Evolutionary conservation across 345 rosid genomes (phyloP), one percentile per base, ranked within the genome.

Genomic region (Excoecaria cochinchinensis): DNA sequence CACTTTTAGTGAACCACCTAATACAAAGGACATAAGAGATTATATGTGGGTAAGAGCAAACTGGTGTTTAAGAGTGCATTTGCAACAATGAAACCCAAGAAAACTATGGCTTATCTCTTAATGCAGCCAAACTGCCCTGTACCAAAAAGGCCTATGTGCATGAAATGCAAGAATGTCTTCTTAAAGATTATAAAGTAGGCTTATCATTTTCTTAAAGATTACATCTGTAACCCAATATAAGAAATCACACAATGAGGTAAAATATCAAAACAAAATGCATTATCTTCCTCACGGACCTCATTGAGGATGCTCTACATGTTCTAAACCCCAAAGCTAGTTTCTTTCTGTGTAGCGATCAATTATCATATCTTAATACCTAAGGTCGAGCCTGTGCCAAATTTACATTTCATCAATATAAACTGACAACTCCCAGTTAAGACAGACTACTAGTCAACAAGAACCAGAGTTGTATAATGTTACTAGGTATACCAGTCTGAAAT

Each of bases 1-100:
- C 99, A 63, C 81, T 71, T 87, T 81, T 89, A 65, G 97, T 95
- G 75, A 95, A 93, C 89, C 87, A 95, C 81, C 98, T 95, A 83
- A 73, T 39, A 75, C 58, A 70, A 56, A 84, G 72, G 78, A 55
- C 44, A 76, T 70, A 70, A n/a, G 36, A 70, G 40, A 39, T 55
- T 22, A 36, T 50, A 55, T 52, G 38, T 39, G 9, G 13, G 19
- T 40, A 44, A 58, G 7, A 24, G 7, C 38, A 40, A 6, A 25
- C 24, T 16, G 25, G 58, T 31, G 21, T 69, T 36, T 0, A 0
- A 5, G 31, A 31, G 21, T 7, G 21, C n/a, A 68, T 68, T 14
- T 31, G 42, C 22, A 69, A 16, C 12, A 6, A 25, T 47, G 42
- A 15, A 22, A 36, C 58, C 24, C 19, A 65, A 8, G 17, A 3